These are phyloP conservation scores for Leavenworthia alabamica DNA, from an alignment of 345 rosid genomes.

Conservation along the genomic window DNA sequence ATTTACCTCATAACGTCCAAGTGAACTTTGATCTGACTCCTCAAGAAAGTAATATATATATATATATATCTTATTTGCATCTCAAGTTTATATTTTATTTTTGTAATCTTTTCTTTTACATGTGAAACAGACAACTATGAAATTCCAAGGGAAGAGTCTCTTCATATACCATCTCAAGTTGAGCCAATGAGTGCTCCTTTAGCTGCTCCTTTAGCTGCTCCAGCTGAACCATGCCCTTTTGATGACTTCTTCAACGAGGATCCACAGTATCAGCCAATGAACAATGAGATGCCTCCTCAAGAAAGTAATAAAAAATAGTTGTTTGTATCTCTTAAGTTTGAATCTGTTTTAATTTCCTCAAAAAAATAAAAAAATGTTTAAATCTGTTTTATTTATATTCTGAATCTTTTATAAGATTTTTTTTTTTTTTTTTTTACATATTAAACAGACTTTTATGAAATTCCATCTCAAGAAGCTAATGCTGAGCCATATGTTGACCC, in stretches of 20 bases:
- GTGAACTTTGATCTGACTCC: background rate
- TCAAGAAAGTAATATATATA: slow-evolving; percentile 2
- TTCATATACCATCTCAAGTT: background rate
- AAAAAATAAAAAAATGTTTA: too few relatives aligned
- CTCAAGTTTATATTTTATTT: background rate
- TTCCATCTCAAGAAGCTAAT: slow-evolving; percentile 11
- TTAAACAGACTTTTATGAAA: background rate
- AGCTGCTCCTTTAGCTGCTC: background rate
- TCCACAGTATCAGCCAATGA: too few relatives aligned
- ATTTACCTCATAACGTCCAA: background rate
- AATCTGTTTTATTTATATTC: too few relatives aligned
- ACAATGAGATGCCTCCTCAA: too few relatives aligned
- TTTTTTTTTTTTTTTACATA: background rate
- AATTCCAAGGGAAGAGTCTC: background rate
- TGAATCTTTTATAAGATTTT: background rate
- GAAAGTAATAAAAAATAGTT: too few relatives aligned
- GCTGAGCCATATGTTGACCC: too few relatives aligned
- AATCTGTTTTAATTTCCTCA: too few relatives aligned
- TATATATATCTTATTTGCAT: background rate
- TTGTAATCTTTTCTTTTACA: background rate
- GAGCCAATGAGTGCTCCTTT: background rate
- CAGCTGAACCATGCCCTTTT: too few relatives aligned
- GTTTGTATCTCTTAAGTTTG: too few relatives aligned
- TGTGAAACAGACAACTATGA: background rate
- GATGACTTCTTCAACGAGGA: too few relatives aligned